These are phyloP conservation scores for Auricularia auricula-judae DNA, from an alignment of 768 basidiomycete species.

Conservation along the genomic window DNA sequence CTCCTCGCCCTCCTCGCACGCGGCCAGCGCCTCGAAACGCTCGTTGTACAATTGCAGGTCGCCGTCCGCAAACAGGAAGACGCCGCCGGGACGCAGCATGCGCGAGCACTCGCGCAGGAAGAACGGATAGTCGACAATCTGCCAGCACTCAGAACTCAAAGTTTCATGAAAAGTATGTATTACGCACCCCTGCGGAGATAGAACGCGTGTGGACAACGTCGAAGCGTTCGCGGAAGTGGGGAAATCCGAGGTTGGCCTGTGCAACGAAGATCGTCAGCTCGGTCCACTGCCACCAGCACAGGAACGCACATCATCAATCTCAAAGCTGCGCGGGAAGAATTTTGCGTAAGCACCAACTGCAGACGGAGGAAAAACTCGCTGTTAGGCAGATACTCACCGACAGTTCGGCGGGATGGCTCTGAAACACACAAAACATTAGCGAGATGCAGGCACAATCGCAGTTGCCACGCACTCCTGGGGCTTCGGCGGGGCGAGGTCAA, in stretches of 20 bases:
- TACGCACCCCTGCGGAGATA: constrained; percentile 17
- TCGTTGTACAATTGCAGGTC: constrained; percentile 24
- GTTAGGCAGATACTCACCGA: constrained; percentile 13
- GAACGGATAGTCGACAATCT: constrained; percentile 21
- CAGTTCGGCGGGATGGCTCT: constrained; percentile 17
- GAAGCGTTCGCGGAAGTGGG: constrained; percentile 20
- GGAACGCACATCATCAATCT: constrained; percentile 23
- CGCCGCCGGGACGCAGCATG: constrained; percentile 20
- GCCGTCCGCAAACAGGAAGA: constrained; percentile 20
- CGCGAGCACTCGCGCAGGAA: constrained; percentile 18
- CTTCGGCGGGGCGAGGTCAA: constrained; percentile 22
- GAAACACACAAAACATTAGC: not conserved
- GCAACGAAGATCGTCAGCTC: constrained; percentile 1
- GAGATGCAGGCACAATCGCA: not conserved
- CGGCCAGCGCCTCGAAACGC: constrained; percentile 14
- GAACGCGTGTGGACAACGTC: constrained; percentile 23
- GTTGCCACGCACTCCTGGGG: constrained; percentile 7
- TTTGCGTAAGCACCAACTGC: not conserved
- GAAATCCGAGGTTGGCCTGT: constrained; percentile 23
- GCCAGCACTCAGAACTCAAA: not conserved
- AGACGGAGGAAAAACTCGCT: not conserved
- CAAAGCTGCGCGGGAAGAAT: constrained; percentile 14
- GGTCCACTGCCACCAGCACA: not conserved
- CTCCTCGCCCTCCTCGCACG: constrained; percentile 12
- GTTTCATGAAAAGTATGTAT: not conserved